These are phyloP conservation scores for Starmera amethionina DNA, from an alignment of 805 yeast species.

Conservation along the genomic window DNA sequence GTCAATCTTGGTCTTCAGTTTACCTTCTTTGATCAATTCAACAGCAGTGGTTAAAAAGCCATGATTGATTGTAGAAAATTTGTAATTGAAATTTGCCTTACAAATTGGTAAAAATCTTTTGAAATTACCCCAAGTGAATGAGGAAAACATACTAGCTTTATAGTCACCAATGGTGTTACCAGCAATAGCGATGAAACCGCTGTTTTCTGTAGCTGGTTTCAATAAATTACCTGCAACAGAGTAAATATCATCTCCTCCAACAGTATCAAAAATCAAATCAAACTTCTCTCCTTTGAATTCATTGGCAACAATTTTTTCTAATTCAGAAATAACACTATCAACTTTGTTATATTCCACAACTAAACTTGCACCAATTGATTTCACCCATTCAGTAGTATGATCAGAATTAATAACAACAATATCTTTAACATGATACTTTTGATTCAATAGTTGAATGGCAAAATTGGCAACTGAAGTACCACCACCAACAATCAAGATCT, in stretches of 20 bases:
- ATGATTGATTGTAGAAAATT: conserved; percentile 9
- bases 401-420: conserved; percentile 52
- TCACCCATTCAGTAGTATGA: conserved; percentile 33
- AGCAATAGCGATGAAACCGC: conserved; percentile 40
- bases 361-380: conserved; percentile 46
- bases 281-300: conserved; percentile 32
- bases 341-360: conserved; percentile 47
- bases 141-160: conserved; percentile 4
- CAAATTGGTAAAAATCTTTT: conserved; percentile 7
- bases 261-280: conserved; percentile 56
- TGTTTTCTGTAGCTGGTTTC: conserved; percentile 35
- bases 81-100: conserved; percentile 19
- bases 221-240: conserved; percentile 31
- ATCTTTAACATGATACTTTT: conserved; percentile 32
- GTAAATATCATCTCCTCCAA: conserved; percentile 47
- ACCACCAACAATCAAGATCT: conserved; percentile 62
- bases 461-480: conserved; percentile 59
- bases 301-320: conserved; percentile 20
- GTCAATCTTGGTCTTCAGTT: conserved; percentile 41
- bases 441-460: conserved; percentile 46
- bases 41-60: conserved; percentile 21
- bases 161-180: conserved; percentile 41
- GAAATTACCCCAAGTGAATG: conserved; percentile 4
- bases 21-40: conserved; percentile 28
- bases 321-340: conserved; percentile 25